A percentile compares a stretch with the other conserved stretches of the same genome.
phyloP scores from a whole-genome alignment of 306 rosid genomes.

The Vigna trinervia region DNA sequence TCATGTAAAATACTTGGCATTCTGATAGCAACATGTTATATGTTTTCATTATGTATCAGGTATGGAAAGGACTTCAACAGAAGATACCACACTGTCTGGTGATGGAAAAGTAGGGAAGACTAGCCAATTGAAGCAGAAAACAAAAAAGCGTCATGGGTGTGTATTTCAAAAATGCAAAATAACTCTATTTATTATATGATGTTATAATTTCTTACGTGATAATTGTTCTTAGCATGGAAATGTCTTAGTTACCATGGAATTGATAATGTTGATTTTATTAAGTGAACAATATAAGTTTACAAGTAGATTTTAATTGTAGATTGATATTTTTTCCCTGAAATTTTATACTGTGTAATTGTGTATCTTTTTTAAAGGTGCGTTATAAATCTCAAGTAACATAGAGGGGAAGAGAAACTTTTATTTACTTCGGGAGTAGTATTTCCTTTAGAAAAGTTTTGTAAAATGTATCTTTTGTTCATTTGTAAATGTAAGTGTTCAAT shows the following conservation, averaged over 20 bases:
- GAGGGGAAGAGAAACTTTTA: slow-evolving; percentile 17
- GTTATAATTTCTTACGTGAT: slow-evolving; percentile 27
- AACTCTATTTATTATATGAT: slow-evolving; percentile 26
- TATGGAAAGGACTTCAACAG: slow-evolving; percentile 57
- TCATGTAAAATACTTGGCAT: slow-evolving; percentile 32
- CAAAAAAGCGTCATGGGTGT: slow-evolving; percentile 88
- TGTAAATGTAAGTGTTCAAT: slow-evolving; percentile 28
- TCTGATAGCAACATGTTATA: slow-evolving; percentile 28
- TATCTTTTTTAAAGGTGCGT: slow-evolving; percentile 14
- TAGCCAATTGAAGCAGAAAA: slow-evolving; percentile 70
- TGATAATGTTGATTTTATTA: slow-evolving; percentile 32
- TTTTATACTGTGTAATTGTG: slow-evolving; percentile 16
- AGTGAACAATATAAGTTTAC: slow-evolving; percentile 9
- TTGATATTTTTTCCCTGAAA: slow-evolving; percentile 9
- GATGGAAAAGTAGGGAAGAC: slow-evolving; percentile 69
- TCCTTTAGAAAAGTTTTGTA: slow-evolving; percentile 12
- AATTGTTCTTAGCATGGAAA: not conserved
- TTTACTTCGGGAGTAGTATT: slow-evolving; percentile 27
- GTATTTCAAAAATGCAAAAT: slow-evolving; percentile 45
- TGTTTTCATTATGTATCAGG: slow-evolving; percentile 52
- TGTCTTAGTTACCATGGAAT: not conserved
- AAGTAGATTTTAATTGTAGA: slow-evolving; percentile 17
- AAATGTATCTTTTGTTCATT: slow-evolving; percentile 31
- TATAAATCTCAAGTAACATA: not conserved
- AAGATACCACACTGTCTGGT: slow-evolving; percentile 61